Evolutionary conservation across 1,284 basidiomycete species (phyloP).

Genomic region (Rhodotorula sp.): DNA sequence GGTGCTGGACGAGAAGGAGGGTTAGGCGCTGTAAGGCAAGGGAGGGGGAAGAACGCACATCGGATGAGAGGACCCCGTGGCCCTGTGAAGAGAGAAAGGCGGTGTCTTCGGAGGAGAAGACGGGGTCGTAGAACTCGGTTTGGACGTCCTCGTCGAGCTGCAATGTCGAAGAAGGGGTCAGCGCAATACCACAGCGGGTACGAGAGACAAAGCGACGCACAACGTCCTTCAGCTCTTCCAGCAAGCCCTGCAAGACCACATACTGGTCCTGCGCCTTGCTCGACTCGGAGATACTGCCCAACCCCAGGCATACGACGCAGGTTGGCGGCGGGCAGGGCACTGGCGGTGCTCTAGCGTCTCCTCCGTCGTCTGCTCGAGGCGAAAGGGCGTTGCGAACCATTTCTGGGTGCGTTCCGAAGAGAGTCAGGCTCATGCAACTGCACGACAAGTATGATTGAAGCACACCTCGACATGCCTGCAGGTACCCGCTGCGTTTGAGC

Average conservation of each 20-base stretch:
- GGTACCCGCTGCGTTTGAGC: slow-evolving; percentile 14
- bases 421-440: too few species aligned
- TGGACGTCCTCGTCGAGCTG: slow-evolving; percentile 1
- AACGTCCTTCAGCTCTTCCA: slow-evolving; percentile 16
- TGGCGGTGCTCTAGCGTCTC: background rate
- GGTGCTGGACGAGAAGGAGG: slow-evolving; percentile 16
- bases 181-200: too few species aligned
- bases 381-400: slow-evolving; percentile 19
- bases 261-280: slow-evolving; percentile 42
- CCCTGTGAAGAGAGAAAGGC: slow-evolving; percentile 16
- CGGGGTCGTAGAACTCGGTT: slow-evolving; percentile 37
- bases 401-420: background rate
- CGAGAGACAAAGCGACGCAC: slow-evolving; percentile 4
- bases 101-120: slow-evolving; percentile 26
- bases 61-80: slow-evolving; percentile 16
- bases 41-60: background rate
- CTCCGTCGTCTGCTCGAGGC: too few species aligned
- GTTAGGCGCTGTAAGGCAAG: background rate
- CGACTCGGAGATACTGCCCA: slow-evolving; percentile 38
- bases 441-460: background rate
- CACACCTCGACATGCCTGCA: slow-evolving; percentile 26
- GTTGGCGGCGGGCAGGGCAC: slow-evolving; percentile 22
- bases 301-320: slow-evolving; percentile 34
- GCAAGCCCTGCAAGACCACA: slow-evolving; percentile 24
- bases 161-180: background rate